A percentile compares a stretch with the other conserved stretches of the same genome.
Evolutionary conservation across 768 basidiomycete species (phyloP).

Genomic region (Amanita exitialis): DNA sequence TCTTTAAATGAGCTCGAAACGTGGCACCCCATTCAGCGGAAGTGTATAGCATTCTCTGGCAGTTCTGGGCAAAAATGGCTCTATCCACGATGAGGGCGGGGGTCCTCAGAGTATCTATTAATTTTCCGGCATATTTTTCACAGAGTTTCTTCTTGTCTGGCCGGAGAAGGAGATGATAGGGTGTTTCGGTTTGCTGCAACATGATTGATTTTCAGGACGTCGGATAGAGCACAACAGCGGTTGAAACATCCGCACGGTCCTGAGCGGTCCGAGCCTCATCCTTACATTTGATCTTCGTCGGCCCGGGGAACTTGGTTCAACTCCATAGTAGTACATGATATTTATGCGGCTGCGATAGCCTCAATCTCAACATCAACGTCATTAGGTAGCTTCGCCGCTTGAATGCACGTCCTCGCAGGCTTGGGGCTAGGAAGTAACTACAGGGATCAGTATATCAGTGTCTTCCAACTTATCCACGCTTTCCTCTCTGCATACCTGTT

Average conservation of each 20-base stretch:
- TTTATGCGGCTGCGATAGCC: constrained; percentile 40
- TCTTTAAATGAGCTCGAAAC: constrained; percentile 82
- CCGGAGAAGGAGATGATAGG: constrained; percentile 11
- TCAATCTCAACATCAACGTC: constrained; percentile 73
- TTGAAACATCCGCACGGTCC: too few species aligned
- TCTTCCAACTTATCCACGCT: neutral
- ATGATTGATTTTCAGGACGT: constrained; percentile 5
- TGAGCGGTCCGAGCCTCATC: neutral
- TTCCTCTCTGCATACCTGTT: constrained; percentile 26
- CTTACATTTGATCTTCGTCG: too few species aligned
- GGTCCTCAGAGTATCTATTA: constrained; percentile 51
- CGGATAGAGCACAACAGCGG: too few species aligned
- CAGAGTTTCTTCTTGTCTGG: constrained; percentile 41
- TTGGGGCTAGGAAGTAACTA: constrained; percentile 45
- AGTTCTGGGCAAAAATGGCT: constrained; percentile 61
- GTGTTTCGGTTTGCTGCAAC: constrained; percentile 16
- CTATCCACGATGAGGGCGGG: constrained; percentile 77
- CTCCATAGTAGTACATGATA: neutral
- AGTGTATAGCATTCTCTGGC: constrained; percentile 58
- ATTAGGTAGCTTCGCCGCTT: constrained; percentile 56
- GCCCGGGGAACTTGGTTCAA: too few species aligned
- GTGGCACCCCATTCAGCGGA: constrained; percentile 55
- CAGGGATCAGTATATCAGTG: neutral
- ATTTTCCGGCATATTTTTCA: constrained; percentile 46
- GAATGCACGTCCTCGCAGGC: constrained; percentile 70